Conservation (phyloP, 2,329 filamentous ascomycete species). For the Penicillium sp. region DNA sequence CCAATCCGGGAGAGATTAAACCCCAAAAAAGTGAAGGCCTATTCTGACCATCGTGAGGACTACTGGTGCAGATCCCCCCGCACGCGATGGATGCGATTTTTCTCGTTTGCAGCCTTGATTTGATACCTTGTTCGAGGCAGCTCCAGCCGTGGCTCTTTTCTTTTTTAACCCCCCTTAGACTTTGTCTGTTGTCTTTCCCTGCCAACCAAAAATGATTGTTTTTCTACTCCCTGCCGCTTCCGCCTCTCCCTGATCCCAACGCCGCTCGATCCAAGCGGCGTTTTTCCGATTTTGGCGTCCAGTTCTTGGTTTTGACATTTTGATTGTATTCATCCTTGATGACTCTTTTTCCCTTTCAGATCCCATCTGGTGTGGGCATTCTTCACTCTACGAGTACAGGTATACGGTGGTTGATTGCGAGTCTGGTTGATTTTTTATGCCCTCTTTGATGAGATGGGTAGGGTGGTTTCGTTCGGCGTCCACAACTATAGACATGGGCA, state of each 20-base stretch:
- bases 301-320: slow-evolving; percentile 5
- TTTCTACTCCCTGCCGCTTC: neutral
- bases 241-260: slow-evolving; percentile 1
- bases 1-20: neutral
- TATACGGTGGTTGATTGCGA: slow-evolving; percentile 25
- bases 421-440: slow-evolving; percentile 28
- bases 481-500: slow-evolving; percentile 44
- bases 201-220: neutral
- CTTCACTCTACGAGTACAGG: slow-evolving; percentile 26
- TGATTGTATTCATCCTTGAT: slow-evolving; percentile 20
- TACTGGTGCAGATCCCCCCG: neutral
- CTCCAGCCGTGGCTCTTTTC: neutral
- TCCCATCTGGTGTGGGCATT: slow-evolving; percentile 28
- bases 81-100: slow-evolving; percentile 5
- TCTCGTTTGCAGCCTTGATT: slow-evolving; percentile 7
- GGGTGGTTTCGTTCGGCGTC: slow-evolving; percentile 42
- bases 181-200: neutral
- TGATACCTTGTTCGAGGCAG: slow-evolving; percentile 4
- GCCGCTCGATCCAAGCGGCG: slow-evolving; percentile 11
- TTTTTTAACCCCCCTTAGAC: neutral
- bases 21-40: neutral
- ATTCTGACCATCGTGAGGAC: slow-evolving; percentile 9
- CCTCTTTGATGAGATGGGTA: slow-evolving; percentile 32
- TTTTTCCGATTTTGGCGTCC: slow-evolving; percentile 12
- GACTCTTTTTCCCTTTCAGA: slow-evolving; percentile 12